Evolutionary conservation across 2,329 filamentous ascomycete genomes (phyloP).

Genomic region (Nannizziopsis arthrosporioides): DNA sequence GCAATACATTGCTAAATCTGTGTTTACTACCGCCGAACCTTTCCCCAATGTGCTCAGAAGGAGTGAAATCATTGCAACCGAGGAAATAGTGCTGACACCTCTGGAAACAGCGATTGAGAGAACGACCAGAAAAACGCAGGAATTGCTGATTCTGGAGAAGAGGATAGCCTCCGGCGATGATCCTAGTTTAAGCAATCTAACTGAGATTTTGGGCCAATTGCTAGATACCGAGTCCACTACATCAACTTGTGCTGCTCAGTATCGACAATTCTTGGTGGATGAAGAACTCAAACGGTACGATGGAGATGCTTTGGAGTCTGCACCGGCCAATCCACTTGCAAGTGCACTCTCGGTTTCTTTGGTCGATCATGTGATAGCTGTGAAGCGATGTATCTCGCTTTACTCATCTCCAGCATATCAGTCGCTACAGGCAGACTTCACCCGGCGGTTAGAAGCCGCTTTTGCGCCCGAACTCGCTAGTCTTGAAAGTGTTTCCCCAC

Average conservation of each 20-base stretch:
- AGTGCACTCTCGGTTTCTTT: slow-evolving; percentile 74
- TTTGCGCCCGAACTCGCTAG: slow-evolving; percentile 54
- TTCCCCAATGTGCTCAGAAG: slow-evolving; percentile 86
- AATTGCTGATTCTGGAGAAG: slow-evolving; percentile 66
- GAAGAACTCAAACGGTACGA: slow-evolving; percentile 27
- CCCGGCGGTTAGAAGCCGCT: slow-evolving; percentile 28
- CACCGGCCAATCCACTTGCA: slow-evolving; percentile 47
- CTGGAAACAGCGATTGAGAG: slow-evolving; percentile 84
- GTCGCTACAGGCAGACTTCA: slow-evolving; percentile 30
- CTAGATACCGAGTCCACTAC: slow-evolving; percentile 62
- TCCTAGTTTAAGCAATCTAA: slow-evolving; percentile 53
- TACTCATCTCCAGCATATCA: slow-evolving; percentile 52
- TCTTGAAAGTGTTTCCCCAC: slow-evolving; percentile 42
- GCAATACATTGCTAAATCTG: slow-evolving; percentile 68
- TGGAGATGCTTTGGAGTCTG: slow-evolving; percentile 40
- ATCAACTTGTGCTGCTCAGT: slow-evolving; percentile 65
- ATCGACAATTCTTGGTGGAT: slow-evolving; percentile 60
- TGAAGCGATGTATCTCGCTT: slow-evolving; percentile 66
- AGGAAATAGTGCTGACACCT: slow-evolving; percentile 56
- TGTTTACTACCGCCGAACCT: slow-evolving; percentile 71
- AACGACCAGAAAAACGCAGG: slow-evolving; percentile 79
- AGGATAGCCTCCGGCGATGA: slow-evolving; percentile 62
- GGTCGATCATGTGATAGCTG: slow-evolving; percentile 76
- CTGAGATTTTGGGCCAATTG: slow-evolving; percentile 65
- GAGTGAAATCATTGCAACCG: slow-evolving; percentile 65